Conservation (phyloP, 2,329 filamentous ascomycete genomes). For the Parasarocladium wereldwijsianum region DNA sequence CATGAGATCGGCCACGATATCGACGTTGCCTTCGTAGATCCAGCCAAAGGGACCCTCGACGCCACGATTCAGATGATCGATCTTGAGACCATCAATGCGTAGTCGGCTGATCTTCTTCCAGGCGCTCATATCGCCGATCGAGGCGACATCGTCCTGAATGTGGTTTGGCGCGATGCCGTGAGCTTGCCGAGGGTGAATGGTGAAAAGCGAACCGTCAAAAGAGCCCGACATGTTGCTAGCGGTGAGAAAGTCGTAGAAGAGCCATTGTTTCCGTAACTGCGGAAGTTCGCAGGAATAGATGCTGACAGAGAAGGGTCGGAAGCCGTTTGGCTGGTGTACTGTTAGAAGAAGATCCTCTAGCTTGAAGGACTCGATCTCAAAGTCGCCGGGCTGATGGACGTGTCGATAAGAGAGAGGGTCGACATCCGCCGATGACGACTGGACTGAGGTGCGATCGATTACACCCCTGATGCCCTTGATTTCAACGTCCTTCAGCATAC, state of each 20-base stretch:
- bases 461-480: conserved; percentile 88
- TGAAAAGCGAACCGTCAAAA: conserved; percentile 91
- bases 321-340: conserved; percentile 75
- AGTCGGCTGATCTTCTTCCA: conserved; percentile 97
- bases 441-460: conserved; percentile 74
- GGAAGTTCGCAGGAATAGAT: conserved; percentile 94
- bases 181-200: conserved; percentile 84
- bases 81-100: conserved; percentile 82
- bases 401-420: conserved; percentile 83
- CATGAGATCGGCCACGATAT: conserved; percentile 92
- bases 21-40: conserved; percentile 95
- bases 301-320: conserved; percentile 89
- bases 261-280: conserved; percentile 84
- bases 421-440: conserved; percentile 45
- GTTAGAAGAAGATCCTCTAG: conserved; percentile 88
- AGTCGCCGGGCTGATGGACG: conserved; percentile 80
- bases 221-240: conserved; percentile 94
- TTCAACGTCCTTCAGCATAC: conserved; percentile 79
- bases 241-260: conserved; percentile 94
- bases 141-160: conserved; percentile 36
- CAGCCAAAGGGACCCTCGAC: conserved; percentile 91
- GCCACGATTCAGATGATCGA: conserved; percentile 89
- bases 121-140: conserved; percentile 49
- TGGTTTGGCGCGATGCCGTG: conserved; percentile 47
- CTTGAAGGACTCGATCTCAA: conserved; percentile 94